Base-by-base conservation (phyloP, 495 filamentous ascomycete species). In the Talaromyces stipitatus region DNA sequence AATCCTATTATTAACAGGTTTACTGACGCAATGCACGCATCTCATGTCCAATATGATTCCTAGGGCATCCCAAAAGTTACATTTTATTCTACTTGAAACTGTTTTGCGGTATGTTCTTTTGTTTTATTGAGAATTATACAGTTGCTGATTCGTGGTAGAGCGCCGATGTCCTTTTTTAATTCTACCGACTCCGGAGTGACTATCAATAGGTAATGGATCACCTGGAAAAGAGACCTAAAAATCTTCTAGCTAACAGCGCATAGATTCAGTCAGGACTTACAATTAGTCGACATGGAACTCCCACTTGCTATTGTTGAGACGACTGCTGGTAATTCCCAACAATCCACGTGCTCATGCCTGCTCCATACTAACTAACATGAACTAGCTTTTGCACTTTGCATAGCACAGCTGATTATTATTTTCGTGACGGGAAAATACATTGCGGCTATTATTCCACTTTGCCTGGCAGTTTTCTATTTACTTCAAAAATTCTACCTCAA, bases 31-130 rank as follows among this genome's bases (percentile, higher is more conserved):
- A 54, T 14, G 14, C 43, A 29, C 28, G 28, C 28, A 78, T 58
- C 68, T 79, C 64, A 71, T 82, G 41, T 74, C 81, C 38, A 73
- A 57, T n/a, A 80, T 83, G 73, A 73, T 80, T 0, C 78, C 79
- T n/a, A 72, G 72, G 41, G 77, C 79, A 22, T 77, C 73, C 2
- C 71, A 71, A 50, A 69, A 50, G 38, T 77, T 83, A 60, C 80
- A 83, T 56, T 62, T 64, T 50, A 74, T 60, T 26, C 64, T 81
- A 3, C 61, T 82, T 28, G 68, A 59, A 11, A 80, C 78, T 11
- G 77, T 80, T 5, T 65, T 81, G 10, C 61, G 61, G 68, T 72
- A 59, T 22, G 20, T 8, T 51, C 4, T 4, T 23, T 23, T 46
- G 4, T 4, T 12, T 18, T 18, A 18, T 11, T 23, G 16, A 46